Evolutionary conservation across 2,329 filamentous ascomycete genomes (phyloP), one percentile per base, ranked within the genome.

Genomic region (Cladosporium sp.): DNA sequence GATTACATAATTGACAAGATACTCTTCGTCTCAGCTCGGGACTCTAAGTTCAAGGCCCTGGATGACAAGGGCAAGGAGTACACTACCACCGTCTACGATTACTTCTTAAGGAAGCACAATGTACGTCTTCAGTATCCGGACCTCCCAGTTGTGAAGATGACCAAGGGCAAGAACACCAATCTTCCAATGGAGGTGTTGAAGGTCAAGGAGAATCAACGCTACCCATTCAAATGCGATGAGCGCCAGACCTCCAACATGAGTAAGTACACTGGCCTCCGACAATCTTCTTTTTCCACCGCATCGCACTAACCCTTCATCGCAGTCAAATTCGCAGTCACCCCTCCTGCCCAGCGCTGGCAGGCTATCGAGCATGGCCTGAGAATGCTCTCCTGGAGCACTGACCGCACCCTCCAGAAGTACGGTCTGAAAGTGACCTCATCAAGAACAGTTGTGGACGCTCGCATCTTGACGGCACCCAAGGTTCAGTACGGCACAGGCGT

Each of bases 251-350:
- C 87, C 0, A 75, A 81, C 4, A 99, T 99, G 94, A 97, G 22
- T 44, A 15, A n/a, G 37, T 40, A 20, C 6, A 32, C 8, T 9
- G 8, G 28, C 3, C 28, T 32, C 28, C 28, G 2, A 9, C 8
- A 2, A 4, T 32, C 2, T 22, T 20, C 17, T 20, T 17, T 20
- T 12, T n/a, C 20, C 17, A 39, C 20, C 6, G 17, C 6, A 40
- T 40, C 7, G 10, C 37, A 20, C 22, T 25, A 37, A 37, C 35
- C 8, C 7, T n/a, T 1, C 15, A 25, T 28, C 40, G 9, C 13
- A 25, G 24, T 99, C 77, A 93, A 89, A 72, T 91, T 93, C 66
- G 92, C 93, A 0, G 93, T 96, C 4, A 90, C 88, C 5, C 82
- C 87, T 1, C 94, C 94, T 0, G 70, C 71, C 0, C 71, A 85